phyloP scores from a whole-genome alignment of 768 basidiomycete species.

The Suillus decipiens region DNA sequence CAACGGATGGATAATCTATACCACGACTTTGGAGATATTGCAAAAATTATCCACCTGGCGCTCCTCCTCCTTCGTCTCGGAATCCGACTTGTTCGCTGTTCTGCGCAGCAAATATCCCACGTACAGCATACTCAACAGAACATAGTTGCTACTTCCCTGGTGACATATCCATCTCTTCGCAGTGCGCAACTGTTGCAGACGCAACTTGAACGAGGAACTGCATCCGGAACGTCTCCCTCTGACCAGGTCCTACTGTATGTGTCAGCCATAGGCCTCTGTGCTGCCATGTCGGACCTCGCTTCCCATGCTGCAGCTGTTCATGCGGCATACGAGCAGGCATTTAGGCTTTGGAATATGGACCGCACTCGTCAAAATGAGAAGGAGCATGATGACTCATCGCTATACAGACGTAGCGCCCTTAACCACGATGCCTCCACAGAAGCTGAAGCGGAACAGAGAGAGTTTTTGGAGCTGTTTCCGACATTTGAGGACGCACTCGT shows the following conservation, averaged over 20 bases:
- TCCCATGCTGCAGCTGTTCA: slow-evolving; percentile 36
- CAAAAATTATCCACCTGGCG: slow-evolving; percentile 62
- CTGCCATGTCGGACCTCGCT: background rate
- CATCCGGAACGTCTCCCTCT: slow-evolving; percentile 38
- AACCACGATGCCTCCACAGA: slow-evolving; percentile 62
- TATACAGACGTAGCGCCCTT: slow-evolving; percentile 70
- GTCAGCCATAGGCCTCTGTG: slow-evolving; percentile 42
- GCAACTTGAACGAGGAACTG: slow-evolving; percentile 21
- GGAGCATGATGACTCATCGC: slow-evolving; percentile 63
- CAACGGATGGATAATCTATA: slow-evolving; percentile 73
- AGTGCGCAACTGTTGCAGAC: slow-evolving; percentile 41
- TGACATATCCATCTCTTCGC: slow-evolving; percentile 55
- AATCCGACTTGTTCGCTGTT: slow-evolving; percentile 51
- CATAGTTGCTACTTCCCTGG: slow-evolving; percentile 37
- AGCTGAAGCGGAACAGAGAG: slow-evolving; percentile 76
- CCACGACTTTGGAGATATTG: slow-evolving; percentile 70
- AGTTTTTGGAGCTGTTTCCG: slow-evolving; percentile 86
- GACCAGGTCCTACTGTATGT: slow-evolving; percentile 49
- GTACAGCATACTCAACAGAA: slow-evolving; percentile 21
- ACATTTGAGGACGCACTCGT: slow-evolving; percentile 67
- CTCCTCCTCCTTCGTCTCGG: slow-evolving; percentile 72
- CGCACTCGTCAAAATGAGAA: slow-evolving; percentile 65
- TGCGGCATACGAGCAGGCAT: slow-evolving; percentile 63
- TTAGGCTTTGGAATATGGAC: slow-evolving; percentile 84
- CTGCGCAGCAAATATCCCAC: slow-evolving; percentile 19